Base-by-base conservation (phyloP, 345 rosid species). In the Rhodamnia rubescens region DNA sequence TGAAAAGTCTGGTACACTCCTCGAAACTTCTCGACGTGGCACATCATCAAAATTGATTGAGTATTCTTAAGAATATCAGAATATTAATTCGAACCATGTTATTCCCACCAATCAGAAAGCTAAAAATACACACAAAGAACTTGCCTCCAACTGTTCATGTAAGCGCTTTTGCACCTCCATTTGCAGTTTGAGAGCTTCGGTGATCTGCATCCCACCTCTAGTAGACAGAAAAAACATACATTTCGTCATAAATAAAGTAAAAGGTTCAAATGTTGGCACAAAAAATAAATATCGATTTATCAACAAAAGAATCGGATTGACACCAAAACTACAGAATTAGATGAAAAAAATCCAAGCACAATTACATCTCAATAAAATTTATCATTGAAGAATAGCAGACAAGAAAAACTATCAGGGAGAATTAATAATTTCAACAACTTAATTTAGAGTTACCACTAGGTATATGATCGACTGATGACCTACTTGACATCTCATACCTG, bases 151-250 rank as follows among this genome's bases (percentile, higher is more conserved):
- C 89, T 97, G 99, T 91, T 97, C 99, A 84, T 95, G 98, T 84
- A 97, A 89, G 80, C 99, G 95, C 92, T 95, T 97, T 87, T 96
- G 98, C 87, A 97, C 99, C 88, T 97, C 99, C 99, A 95, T 96
- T 90, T 97, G 99, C 90, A 97, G 90, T 92, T 97, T 97, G 85
- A 97, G 97, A 52, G 99, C 99, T 93, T 97, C 99, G n/a, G 99
- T 96, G 84, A 97, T 95, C 92, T 97, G 98, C 96, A 94, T 94
- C 82, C 99, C 98, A 83, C 98, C 96, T 69, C 80, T 69, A 69
- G 80, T 69, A 69, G 80, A 98, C 86, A 90, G 89, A 53, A 12
- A 74, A 59, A 83, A 90, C 82, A 59, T 40, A 26, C 6, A 53
- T 26, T 44, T 49, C 50, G 55, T 81, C 83, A 49, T 47, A 50